These are phyloP conservation scores for Vitis rotundifolia DNA, from an alignment of 164 flowering plant species.

Conservation along the genomic window DNA sequence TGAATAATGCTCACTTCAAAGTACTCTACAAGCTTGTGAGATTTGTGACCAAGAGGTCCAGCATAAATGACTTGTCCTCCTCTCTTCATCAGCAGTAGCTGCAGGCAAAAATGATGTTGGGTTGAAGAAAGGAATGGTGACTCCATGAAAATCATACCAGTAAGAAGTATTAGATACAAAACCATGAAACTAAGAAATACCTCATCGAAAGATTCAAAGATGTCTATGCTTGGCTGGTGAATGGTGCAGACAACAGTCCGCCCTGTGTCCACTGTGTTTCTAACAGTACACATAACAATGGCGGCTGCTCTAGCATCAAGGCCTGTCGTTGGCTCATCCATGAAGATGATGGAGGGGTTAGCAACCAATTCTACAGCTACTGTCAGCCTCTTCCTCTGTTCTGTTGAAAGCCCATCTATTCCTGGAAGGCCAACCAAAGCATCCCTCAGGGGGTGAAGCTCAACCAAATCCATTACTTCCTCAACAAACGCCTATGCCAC, in stretches of 20 bases:
- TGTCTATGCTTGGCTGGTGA: slow-evolving; percentile 41
- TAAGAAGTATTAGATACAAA: neutral
- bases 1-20: slow-evolving; percentile 53
- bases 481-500: slow-evolving; percentile 33
- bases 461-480: slow-evolving; percentile 32
- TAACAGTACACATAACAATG: slow-evolving; percentile 42
- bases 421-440: slow-evolving; percentile 40
- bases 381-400: slow-evolving; percentile 41
- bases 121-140: neutral
- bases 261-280: slow-evolving; percentile 42
- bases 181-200: slow-evolving; percentile 2
- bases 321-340: slow-evolving; percentile 46
- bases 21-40: slow-evolving; percentile 68
- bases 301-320: slow-evolving; percentile 51
- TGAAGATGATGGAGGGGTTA: slow-evolving; percentile 40
- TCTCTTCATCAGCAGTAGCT: slow-evolving; percentile 84
- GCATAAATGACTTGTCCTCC: slow-evolving; percentile 81
- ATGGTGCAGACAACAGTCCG: slow-evolving; percentile 42
- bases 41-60: slow-evolving; percentile 67
- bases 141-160: too few species aligned
- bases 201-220: slow-evolving; percentile 46
- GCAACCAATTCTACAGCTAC: slow-evolving; percentile 40
- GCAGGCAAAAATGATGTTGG: slow-evolving; percentile 6
- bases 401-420: slow-evolving; percentile 35
- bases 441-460: slow-evolving; percentile 27